Conservation (phyloP, 768 basidiomycete species). For the Mycena venus region DNA sequence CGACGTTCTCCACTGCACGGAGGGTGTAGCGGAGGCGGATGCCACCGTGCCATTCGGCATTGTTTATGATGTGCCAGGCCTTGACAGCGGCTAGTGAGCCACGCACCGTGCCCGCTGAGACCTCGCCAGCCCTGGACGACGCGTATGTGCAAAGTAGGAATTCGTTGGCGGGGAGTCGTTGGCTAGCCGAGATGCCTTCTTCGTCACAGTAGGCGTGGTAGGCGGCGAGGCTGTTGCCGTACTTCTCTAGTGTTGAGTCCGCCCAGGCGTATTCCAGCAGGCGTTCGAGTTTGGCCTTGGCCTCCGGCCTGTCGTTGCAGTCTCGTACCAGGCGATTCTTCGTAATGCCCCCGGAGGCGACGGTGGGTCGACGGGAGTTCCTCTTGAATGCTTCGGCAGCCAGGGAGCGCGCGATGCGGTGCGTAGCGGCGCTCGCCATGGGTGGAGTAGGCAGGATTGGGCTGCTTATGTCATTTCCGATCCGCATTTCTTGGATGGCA, state of each 20-base stretch:
- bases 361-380: too few relatives aligned
- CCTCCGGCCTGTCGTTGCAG: not conserved
- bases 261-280: constrained; percentile 3
- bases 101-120: not conserved
- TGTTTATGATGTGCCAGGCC: constrained; percentile 36
- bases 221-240: not conserved
- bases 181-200: not conserved
- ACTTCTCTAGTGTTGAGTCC: constrained; percentile 17
- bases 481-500: too few relatives aligned
- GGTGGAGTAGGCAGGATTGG: too few relatives aligned
- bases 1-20: constrained; percentile 3
- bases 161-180: constrained; percentile 14
- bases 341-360: too few relatives aligned
- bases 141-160: constrained; percentile 28
- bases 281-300: not conserved
- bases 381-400: too few relatives aligned
- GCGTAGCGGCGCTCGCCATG: too few relatives aligned
- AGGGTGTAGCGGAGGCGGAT: constrained; percentile 19
- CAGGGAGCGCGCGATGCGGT: too few relatives aligned
- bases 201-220: constrained; percentile 25
- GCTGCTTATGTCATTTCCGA: too few relatives aligned
- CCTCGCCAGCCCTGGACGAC: not conserved
- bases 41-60: constrained; percentile 10
- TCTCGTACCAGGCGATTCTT: too few relatives aligned
- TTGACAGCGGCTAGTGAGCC: not conserved